Conservation (phyloP, 139 green algal genomes). For the Coelastrella sp. region DNA sequence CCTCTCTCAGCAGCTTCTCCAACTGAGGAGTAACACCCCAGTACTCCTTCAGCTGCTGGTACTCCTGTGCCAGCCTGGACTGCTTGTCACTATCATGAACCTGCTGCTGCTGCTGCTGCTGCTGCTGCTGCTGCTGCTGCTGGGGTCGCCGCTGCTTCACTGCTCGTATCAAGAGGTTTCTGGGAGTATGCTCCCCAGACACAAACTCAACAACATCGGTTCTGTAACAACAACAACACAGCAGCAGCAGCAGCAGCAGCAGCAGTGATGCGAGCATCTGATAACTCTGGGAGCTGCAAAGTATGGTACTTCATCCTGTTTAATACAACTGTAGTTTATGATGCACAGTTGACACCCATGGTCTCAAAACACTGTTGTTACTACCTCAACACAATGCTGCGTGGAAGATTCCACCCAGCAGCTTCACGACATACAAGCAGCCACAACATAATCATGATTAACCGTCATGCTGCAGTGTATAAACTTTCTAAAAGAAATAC, state of each 20-base stretch:
- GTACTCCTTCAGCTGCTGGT: constrained; percentile 46
- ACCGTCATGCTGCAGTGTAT: too few species aligned
- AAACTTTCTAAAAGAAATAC: too few species aligned
- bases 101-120: background rate
- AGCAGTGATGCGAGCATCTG: background rate
- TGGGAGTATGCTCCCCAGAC: constrained; percentile 69
- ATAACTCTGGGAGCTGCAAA: too few species aligned
- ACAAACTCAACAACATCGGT: constrained; percentile 68
- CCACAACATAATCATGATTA: too few species aligned
- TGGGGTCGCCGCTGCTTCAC: background rate
- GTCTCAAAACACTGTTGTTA: too few species aligned
- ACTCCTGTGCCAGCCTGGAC: constrained; percentile 20
- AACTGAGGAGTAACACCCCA: constrained; percentile 51
- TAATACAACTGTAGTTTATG: too few species aligned
- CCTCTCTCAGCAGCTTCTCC: constrained; percentile 48
- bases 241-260: background rate
- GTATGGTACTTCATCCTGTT: too few species aligned
- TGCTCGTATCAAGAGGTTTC: constrained; percentile 71
- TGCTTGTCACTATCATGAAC: background rate
- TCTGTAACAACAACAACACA: constrained; percentile 12
- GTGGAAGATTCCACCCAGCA: too few species aligned
- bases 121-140: background rate
- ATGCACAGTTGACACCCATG: too few species aligned
- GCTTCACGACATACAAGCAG: too few species aligned
- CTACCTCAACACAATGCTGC: too few species aligned